Evolutionary conservation across 176 grass and related monocot genomes (phyloP).

Genomic region (Thalia dealbata): DNA sequence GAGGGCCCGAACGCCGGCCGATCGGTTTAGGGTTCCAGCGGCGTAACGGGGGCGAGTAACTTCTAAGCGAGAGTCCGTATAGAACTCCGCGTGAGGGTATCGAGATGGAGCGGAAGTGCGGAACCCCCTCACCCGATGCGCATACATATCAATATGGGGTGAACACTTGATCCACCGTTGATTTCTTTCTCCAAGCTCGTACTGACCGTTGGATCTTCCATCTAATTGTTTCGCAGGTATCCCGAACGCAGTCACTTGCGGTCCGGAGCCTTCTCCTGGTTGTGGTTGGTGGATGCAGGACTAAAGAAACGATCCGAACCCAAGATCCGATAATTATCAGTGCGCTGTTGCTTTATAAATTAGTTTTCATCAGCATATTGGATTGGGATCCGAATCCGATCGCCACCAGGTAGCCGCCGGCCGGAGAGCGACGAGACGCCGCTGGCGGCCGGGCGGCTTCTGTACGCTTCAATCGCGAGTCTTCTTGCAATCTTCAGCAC

Average conservation of each 20-base stretch:
- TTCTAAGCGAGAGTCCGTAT: slow-evolving; percentile 13
- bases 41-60: not conserved
- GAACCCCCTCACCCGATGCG: not conserved
- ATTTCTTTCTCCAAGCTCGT: not conserved
- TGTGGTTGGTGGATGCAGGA: not conserved
- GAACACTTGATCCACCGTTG: not conserved
- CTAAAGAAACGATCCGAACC: not conserved
- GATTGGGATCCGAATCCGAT: too few species aligned
- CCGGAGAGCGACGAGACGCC: too few species aligned
- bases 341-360: too few species aligned
- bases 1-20: not conserved
- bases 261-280: not conserved
- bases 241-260: too few species aligned
- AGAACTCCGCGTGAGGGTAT: slow-evolving; percentile 5
- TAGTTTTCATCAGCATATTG: too few species aligned
- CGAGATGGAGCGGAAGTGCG: too few species aligned
- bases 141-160: slow-evolving; percentile 2
- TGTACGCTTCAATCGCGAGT: too few species aligned
- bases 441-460: too few species aligned
- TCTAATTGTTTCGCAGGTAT: too few species aligned
- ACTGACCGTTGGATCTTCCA: not conserved
- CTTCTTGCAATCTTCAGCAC: too few species aligned
- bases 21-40: not conserved
- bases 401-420: too few species aligned
- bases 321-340: not conserved